Evolutionary conservation across 768 basidiomycete genomes (phyloP), one percentile per base, ranked within the genome.

Genomic region (Xanthoconium purpureum): DNA sequence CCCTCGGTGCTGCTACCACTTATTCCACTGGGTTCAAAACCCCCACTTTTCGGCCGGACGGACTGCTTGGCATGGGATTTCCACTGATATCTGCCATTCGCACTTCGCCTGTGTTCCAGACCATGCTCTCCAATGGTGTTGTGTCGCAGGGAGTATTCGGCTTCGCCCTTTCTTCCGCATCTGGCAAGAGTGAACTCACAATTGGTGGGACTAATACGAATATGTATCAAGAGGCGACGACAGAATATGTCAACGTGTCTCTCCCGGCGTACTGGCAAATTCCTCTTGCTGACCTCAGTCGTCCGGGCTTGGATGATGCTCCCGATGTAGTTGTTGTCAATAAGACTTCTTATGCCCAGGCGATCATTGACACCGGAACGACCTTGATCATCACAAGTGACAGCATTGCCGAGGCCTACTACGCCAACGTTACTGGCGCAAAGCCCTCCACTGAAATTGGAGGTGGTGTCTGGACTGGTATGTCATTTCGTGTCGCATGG

Each of bases 141-240:
- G 64, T 74, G 2, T 55, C 71, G 8, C 61, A 74, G 30, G 63
- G 74, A 40, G 70, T 75, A 55, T 84, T 85, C 59, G 74, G 77
- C 28, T 76, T 85, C 62, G 79, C 80, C 57, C 71, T 84, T 43
- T 72, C 75, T 36, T 61, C 69, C 5, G 63, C 77, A 12, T 29
- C 69, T 17, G 64, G 67, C 12, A 75, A 72, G 24, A 75, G 80
- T n/a, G 80, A 83, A 65, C 75, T 88, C 14, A 79, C 75, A 56
- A 65, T 88, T 47, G 85, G 85, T 30, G 85, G 83, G 33, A 73
- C 75, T 6, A 75, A 88, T 66, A 60, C 61, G 5, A 58, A 63
- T 12, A 66, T 77, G 56, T 84, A 79, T 68, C 77, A 75, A 15
- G 80, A 78, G 12, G 61, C 64, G 4, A 66, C 62, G 10, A 68